phyloP scores from a whole-genome alignment of 208 protist genomes.

The Wallacemonas sp. region DNA sequence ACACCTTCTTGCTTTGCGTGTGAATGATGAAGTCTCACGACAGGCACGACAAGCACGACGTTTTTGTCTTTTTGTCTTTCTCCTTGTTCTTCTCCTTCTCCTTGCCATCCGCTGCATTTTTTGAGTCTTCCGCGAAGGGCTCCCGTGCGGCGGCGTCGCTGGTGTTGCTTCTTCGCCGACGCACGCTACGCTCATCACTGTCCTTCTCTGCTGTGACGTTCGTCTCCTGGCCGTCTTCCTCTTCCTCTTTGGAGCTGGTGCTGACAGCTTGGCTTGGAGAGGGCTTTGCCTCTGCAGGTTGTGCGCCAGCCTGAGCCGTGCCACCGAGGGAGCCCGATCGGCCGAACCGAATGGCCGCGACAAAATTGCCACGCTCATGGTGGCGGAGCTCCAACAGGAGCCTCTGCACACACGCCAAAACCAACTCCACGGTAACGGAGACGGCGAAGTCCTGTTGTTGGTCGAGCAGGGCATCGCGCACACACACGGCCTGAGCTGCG shows the following conservation, averaged over 20 bases:
- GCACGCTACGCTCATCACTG: too few species aligned
- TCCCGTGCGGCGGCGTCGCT: too few species aligned
- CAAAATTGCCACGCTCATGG: not conserved
- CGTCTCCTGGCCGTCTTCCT: too few species aligned
- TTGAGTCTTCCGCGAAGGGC: not conserved
- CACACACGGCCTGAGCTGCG: not conserved
- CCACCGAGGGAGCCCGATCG: not conserved
- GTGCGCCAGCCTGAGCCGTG: too few species aligned
- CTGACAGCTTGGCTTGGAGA: too few species aligned
- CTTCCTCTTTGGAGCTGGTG: too few species aligned
- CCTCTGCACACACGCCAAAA: conserved; percentile 13
- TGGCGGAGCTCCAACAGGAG: conserved; percentile 6
- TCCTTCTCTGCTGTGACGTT: too few species aligned
- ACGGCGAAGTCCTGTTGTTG: not conserved
- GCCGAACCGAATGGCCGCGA: conserved; percentile 4
- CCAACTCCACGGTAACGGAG: not conserved
- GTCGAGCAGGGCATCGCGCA: not conserved
- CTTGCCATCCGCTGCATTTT: not conserved
- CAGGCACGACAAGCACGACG: not conserved
- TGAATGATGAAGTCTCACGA: not conserved
- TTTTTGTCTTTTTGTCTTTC: conserved; percentile 9
- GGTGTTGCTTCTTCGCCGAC: too few species aligned
- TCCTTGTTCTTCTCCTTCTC: not conserved
- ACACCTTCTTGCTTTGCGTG: too few species aligned
- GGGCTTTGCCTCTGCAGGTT: too few species aligned